Conservation (phyloP, 306 rosid genomes). For the Cicer yamashitae region DNA sequence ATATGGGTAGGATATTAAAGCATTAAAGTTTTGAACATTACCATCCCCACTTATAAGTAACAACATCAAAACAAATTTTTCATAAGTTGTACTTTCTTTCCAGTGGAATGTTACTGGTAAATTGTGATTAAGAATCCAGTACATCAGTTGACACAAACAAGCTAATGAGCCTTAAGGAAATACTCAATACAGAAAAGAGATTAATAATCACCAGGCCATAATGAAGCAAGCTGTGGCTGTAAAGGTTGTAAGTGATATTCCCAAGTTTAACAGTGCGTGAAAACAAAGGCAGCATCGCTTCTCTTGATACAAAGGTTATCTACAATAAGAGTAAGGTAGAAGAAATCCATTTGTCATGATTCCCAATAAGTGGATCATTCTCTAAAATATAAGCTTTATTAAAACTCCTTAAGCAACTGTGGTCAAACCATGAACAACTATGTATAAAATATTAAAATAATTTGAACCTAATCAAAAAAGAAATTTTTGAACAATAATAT, state of each 20-base stretch:
- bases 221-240: slow-evolving; percentile 97
- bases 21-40: slow-evolving; percentile 11
- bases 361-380: slow-evolving; percentile 26
- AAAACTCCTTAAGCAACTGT: not conserved
- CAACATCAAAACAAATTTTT: slow-evolving; percentile 10
- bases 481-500: not conserved
- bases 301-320: slow-evolving; percentile 92
- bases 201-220: slow-evolving; percentile 77
- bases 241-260: slow-evolving; percentile 77
- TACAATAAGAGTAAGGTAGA: slow-evolving; percentile 50
- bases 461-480: slow-evolving; percentile 7
- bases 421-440: not conserved
- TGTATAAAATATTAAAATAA: slow-evolving; percentile 29
- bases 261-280: slow-evolving; percentile 67
- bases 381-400: slow-evolving; percentile 28
- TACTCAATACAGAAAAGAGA: slow-evolving; percentile 9
- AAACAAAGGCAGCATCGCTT: slow-evolving; percentile 67
- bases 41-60: slow-evolving; percentile 8
- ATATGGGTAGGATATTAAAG: slow-evolving; percentile 23
- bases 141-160: slow-evolving; percentile 30
- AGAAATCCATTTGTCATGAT: slow-evolving; percentile 36
- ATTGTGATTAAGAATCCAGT: slow-evolving; percentile 24
- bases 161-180: slow-evolving; percentile 12
- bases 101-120: slow-evolving; percentile 22
- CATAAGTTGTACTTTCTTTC: not conserved